Evolutionary conservation across 2,329 filamentous ascomycete species (phyloP), one percentile per base, ranked within the genome.

Genomic region (Phoma sp.): DNA sequence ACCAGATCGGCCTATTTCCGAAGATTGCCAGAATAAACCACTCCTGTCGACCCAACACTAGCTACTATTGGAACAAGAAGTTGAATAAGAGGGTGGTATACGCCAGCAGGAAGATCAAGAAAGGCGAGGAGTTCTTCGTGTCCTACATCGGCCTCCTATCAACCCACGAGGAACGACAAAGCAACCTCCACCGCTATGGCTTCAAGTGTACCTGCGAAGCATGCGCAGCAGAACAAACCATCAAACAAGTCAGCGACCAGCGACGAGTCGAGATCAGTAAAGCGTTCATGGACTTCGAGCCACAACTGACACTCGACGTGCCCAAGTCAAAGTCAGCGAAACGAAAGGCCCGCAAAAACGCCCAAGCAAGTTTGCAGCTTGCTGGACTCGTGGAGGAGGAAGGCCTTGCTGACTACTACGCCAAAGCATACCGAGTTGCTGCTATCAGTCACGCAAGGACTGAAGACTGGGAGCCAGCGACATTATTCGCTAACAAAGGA

Each of bases 41-140:
- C 42, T 72, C 69, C 0, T 75, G 72, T 37, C 65, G 72, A 10
- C 72, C 72, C 0, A 74, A 74, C 45, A 66, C 75, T 3, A 66
- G 70, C 56, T 77, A 73, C 51, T 68, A 65, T 51, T 76, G 75
- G 76, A 73, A 64, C 52, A 61, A 65, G 23, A 59, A 60, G 28
- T 29, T 66, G 7, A 64, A 67, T 15, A 69, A 64, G 50, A 57
- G 65, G 20, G 60, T 74, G n/a, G 67, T 77, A 2, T 73, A 74
- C 33, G 75, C 76, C 1, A 69, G 66, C 5, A 60, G 71, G 2
- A 67, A 67, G 21, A 76, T 78, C 38, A 64, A 64, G 7, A 61
- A 65, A 32, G 76, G 77, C 18, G 77, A 78, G 37, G 77, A 79
- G 53, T 61, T 78, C 15, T 71, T 65, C 1, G 71, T 74, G 0